Evolutionary conservation across 306 rosid species (phyloP).

Genomic region (Quercus alba): DNA sequence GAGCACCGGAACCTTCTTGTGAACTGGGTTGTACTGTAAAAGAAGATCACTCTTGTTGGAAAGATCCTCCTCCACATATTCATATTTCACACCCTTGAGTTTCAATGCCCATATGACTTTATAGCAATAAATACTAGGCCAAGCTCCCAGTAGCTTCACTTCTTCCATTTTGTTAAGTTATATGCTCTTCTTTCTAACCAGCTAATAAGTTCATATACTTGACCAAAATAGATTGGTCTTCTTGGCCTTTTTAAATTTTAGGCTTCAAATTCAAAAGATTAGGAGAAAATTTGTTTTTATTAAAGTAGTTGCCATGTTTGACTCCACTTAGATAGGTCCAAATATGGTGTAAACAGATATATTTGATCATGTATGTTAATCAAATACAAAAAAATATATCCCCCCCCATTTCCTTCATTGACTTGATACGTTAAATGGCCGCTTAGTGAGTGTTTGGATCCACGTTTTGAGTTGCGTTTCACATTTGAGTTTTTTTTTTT

Average conservation of each 20-base stretch:
- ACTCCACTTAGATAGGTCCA: too few species aligned
- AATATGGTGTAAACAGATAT: too few species aligned
- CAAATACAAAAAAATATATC: too few species aligned
- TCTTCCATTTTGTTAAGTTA: constrained; percentile 13
- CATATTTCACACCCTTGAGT: constrained; percentile 39
- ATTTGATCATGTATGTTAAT: background rate
- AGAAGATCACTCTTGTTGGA: constrained; percentile 36
- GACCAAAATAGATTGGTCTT: background rate
- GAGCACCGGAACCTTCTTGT: constrained; percentile 47
- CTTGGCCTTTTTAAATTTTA: background rate
- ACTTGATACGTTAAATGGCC: too few species aligned
- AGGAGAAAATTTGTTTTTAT: background rate
- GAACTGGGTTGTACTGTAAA: constrained; percentile 41
- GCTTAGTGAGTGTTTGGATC: too few species aligned
- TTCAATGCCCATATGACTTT: constrained; percentile 49
- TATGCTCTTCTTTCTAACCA: background rate
- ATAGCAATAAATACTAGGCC: background rate
- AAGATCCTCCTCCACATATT: constrained; percentile 44
- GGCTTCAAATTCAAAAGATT: background rate
- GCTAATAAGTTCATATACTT: background rate
- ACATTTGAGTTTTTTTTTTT: too few species aligned
- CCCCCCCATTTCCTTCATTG: too few species aligned
- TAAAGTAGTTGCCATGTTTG: background rate
- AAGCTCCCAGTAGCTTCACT: constrained; percentile 21
- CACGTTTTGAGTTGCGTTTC: too few species aligned